These are phyloP conservation scores for Amoebophrya sp. DNA, from an alignment of 169 alveolate genomes.

Conservation along the genomic window DNA sequence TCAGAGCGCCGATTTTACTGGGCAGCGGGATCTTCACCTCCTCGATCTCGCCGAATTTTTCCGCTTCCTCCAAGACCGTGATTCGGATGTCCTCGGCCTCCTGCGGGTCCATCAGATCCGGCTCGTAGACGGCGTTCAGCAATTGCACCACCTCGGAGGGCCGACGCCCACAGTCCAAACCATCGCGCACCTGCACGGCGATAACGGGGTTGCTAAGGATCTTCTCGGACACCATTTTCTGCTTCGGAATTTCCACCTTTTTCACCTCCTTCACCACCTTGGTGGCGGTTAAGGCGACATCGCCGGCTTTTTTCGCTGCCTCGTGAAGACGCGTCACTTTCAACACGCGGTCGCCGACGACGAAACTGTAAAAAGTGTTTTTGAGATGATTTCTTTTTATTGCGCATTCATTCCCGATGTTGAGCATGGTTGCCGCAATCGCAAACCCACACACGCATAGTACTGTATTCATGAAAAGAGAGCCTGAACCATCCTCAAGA, in stretches of 20 bases:
- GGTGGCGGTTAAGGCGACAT: too few species aligned
- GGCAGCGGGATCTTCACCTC: constrained; percentile 65
- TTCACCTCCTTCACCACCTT: too few species aligned
- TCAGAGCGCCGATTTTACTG: neutral
- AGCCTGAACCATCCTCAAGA: too few species aligned
- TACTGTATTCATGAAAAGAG: too few species aligned
- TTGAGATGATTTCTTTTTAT: too few species aligned
- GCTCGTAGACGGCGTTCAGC: constrained; percentile 63
- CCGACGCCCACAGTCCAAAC: constrained; percentile 58
- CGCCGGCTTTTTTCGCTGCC: too few species aligned
- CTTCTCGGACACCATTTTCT: constrained; percentile 54
- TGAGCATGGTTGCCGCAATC: too few species aligned
- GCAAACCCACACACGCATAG: too few species aligned
- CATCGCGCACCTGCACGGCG: constrained; percentile 63
- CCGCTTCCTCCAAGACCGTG: constrained; percentile 61
- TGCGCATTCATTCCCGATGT: too few species aligned
- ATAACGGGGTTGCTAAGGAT: constrained; percentile 61
- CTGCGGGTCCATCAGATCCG: constrained; percentile 52
- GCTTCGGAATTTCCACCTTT: too few species aligned
- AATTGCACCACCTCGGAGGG: constrained; percentile 64
- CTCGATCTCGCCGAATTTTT: constrained; percentile 64
- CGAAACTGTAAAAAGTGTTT: constrained; percentile 46
- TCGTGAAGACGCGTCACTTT: constrained; percentile 58
- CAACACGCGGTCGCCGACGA: constrained; percentile 55
- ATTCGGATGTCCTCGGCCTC: constrained; percentile 52